Base-by-base conservation (phyloP, 345 rosid species). In the Acer yangbiense region DNA sequence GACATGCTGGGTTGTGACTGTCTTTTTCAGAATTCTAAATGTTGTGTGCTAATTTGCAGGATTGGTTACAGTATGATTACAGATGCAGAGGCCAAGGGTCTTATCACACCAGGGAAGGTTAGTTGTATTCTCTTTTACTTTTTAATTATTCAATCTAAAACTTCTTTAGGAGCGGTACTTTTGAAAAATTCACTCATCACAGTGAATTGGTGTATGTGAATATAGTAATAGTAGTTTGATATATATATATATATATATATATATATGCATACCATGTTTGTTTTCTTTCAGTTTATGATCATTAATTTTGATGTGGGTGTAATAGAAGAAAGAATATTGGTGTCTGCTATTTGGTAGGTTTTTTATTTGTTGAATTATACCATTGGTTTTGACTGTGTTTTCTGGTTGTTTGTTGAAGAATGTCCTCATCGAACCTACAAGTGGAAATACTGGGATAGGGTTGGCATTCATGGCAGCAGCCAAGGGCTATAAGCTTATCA, bases 401-500 rank as follows among this genome's bases (percentile, higher is more conserved):
- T 20, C 46, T 71, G 67, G 52, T 60, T 75, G 79, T 35, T 73
- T 48, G 81, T 48, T 82, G 82, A 76, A 91, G 98, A 93, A 97
- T 81, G 90, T 91, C 60, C 74, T 95, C 68, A 88, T 95, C 85
- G 98, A 95, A 84, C 98, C 97, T 12, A 95, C 98, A n/a, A 94
- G 98, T 81, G 98, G 98, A 78, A 93, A 94, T 77, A 94, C 98
- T 6, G 98, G 98, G 73, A 92, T 94, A 57, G 98, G 97, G 32
- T 86, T 94, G 79, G 98, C 98, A 3, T 93, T 94, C 84, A 87
- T 94, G 80, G 98, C 98, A 5, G 97, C 98, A 55, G 97, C 97
- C 13, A 95, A 95, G 82, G 87, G 91, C 18, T 95, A 95, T 79
- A 89, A 74, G 87, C 92, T 91, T 72, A 88, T 93, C 67, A 90